Evolutionary conservation across 1,284 basidiomycete genomes (phyloP).

Genomic region (Mycena sp.): DNA sequence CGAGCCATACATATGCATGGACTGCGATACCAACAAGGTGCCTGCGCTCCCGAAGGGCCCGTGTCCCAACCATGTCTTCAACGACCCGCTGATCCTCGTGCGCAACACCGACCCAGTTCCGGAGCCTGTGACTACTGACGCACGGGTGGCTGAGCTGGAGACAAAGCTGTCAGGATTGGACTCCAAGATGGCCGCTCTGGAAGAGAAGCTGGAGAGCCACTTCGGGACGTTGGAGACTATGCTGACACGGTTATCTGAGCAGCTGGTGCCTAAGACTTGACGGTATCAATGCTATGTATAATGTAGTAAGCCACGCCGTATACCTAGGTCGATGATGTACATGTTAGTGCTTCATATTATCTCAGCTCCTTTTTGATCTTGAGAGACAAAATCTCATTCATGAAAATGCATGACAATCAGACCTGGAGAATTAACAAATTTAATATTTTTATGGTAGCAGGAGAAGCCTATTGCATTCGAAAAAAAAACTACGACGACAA

Average conservation of each 20-base stretch:
- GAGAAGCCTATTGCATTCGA: too few species aligned
- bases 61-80: conserved; percentile 32
- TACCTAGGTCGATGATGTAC: too few species aligned
- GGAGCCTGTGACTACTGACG: conserved; percentile 37
- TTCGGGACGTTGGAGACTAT: conserved; percentile 16
- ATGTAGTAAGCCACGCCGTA: too few species aligned
- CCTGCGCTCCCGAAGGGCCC: conserved; percentile 10
- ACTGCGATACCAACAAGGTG: conserved; percentile 40
- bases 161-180: conserved; percentile 34
- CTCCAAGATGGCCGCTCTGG: conserved; percentile 38
- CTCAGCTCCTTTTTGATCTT: too few species aligned
- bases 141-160: conserved; percentile 36
- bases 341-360: too few species aligned
- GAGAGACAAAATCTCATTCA: too few species aligned
- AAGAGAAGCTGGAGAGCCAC: conserved; percentile 37
- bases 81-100: conserved; percentile 44
- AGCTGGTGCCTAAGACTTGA: too few species aligned
- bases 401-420: too few species aligned
- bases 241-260: too few species aligned
- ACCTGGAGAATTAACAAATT: too few species aligned
- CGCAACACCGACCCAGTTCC: conserved; percentile 32
- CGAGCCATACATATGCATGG: conserved; percentile 45
- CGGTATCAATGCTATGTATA: too few species aligned
- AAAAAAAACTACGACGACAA: not conserved
- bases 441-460: too few species aligned